phyloP scores from a whole-genome alignment of 108 stramenopile species.

The Cylindrotheca fusiformis region DNA sequence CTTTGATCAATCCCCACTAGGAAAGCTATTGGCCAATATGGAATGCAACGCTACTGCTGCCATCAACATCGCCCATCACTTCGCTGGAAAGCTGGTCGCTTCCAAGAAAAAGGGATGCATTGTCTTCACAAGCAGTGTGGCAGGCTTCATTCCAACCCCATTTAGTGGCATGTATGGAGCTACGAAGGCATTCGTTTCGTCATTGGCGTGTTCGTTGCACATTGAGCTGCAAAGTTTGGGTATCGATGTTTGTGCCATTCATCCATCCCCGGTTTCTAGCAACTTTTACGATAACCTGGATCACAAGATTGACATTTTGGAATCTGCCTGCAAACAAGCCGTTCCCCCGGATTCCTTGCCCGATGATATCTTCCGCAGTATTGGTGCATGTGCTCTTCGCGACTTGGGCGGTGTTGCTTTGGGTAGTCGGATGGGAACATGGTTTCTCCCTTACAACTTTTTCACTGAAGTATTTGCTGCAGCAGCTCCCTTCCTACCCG shows the following conservation, averaged over 20 bases:
- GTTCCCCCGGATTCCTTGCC: constrained; percentile 88
- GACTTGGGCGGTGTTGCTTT: constrained; percentile 87
- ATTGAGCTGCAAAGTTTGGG: constrained; percentile 86
- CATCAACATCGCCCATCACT: constrained; percentile 94
- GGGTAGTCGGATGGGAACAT: constrained; percentile 87
- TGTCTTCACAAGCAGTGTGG: constrained; percentile 95
- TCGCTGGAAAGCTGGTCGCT: constrained; percentile 67
- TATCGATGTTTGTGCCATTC: constrained; percentile 97
- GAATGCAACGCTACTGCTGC: constrained; percentile 98
- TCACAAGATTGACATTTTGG: constrained; percentile 91
- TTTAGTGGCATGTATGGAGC: constrained; percentile 98
- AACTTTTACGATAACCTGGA: constrained; percentile 95
- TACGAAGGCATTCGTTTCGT: constrained; percentile 97
- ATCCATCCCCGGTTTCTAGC: constrained; percentile 96
- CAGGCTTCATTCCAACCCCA: constrained; percentile 97
- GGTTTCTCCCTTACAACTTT: constrained; percentile 90
- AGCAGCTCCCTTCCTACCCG: constrained; percentile 84
- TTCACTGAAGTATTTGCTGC: constrained; percentile 87
- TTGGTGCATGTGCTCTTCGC: constrained; percentile 86
- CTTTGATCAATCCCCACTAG: constrained; percentile 90
- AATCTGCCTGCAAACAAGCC: constrained; percentile 86
- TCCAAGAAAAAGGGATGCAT: constrained; percentile 87
- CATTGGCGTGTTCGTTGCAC: constrained; percentile 86
- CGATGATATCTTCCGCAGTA: constrained; percentile 86
- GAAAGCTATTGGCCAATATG: constrained; percentile 88